Evolutionary conservation across 768 basidiomycete genomes (phyloP).

Genomic region (Hericium erinaceus): DNA sequence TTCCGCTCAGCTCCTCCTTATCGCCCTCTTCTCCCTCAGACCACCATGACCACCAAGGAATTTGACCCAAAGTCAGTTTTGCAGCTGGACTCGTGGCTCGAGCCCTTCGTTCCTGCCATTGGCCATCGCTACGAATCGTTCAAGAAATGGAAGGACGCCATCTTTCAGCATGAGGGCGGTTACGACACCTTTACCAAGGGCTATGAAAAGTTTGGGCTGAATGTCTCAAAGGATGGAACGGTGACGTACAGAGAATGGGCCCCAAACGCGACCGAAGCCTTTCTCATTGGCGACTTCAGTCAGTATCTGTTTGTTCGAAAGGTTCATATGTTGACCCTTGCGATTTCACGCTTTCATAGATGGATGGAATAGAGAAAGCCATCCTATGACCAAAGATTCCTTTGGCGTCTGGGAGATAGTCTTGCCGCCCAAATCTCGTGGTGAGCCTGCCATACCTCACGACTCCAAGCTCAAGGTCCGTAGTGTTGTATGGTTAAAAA

Average conservation of each 20-base stretch:
- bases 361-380: conserved; percentile 75
- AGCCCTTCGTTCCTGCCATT: conserved; percentile 62
- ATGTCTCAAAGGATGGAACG: conserved; percentile 53
- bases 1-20: not conserved
- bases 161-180: conserved; percentile 77
- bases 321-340: not conserved
- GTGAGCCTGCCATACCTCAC: conserved; percentile 80
- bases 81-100: conserved; percentile 64
- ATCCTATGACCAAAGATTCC: conserved; percentile 76
- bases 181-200: conserved; percentile 71
- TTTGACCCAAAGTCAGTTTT: conserved; percentile 52
- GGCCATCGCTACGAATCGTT: conserved; percentile 58
- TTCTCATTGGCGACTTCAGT: conserved; percentile 96
- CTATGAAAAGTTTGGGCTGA: conserved; percentile 73
- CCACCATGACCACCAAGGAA: conserved; percentile 16
- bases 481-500: not conserved
- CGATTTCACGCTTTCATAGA: conserved; percentile 37
- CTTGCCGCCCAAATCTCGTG: conserved; percentile 56
- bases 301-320: conserved; percentile 25
- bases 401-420: conserved; percentile 89
- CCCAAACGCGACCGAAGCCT: conserved; percentile 76
- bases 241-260: conserved; percentile 95
- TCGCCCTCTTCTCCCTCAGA: not conserved
- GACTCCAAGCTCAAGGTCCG: conserved; percentile 86
- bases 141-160: conserved; percentile 66